Evolutionary conservation across 2,329 filamentous ascomycete genomes (phyloP).

Genomic region (Beauveria australis): DNA sequence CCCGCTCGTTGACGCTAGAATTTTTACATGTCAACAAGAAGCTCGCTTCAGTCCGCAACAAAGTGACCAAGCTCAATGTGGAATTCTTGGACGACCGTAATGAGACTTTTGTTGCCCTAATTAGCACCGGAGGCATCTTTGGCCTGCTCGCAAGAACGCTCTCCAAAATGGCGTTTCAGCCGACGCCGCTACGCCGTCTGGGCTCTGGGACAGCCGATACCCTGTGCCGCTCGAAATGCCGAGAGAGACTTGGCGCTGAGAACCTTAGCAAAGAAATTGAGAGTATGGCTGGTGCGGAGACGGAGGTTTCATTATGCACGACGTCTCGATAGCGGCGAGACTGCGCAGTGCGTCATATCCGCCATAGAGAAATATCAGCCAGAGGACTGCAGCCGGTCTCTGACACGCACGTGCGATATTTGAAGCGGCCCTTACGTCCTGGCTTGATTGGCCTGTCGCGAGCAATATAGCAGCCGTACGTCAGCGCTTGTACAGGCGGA

Average conservation of each 20-base stretch:
- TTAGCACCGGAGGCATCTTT: constrained; percentile 19
- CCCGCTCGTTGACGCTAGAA: constrained; percentile 12
- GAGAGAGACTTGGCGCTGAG: background rate
- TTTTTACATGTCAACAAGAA: constrained; percentile 13
- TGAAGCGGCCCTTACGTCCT: background rate
- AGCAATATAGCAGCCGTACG: constrained; percentile 1
- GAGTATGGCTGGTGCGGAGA: constrained; percentile 6
- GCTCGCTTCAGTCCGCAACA: constrained; percentile 9
- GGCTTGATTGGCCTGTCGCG: background rate
- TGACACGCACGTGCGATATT: background rate
- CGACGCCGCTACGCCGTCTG: background rate
- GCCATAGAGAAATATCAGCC: background rate
- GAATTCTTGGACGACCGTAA: constrained; percentile 11
- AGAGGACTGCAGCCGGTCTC: background rate
- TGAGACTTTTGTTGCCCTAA: constrained; percentile 14
- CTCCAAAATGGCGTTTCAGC: background rate
- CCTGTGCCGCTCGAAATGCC: constrained; percentile 1
- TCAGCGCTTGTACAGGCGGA: background rate
- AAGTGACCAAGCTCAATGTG: background rate
- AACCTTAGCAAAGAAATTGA: background rate
- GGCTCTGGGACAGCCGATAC: constrained; percentile 3
- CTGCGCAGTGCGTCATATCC: background rate
- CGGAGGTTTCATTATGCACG: background rate
- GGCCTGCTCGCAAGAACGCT: constrained; percentile 15
- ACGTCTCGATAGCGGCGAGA: constrained; percentile 4